These are phyloP conservation scores for Atalantia buxifolia DNA, from an alignment of 345 rosid genomes.

Conservation along the genomic window DNA sequence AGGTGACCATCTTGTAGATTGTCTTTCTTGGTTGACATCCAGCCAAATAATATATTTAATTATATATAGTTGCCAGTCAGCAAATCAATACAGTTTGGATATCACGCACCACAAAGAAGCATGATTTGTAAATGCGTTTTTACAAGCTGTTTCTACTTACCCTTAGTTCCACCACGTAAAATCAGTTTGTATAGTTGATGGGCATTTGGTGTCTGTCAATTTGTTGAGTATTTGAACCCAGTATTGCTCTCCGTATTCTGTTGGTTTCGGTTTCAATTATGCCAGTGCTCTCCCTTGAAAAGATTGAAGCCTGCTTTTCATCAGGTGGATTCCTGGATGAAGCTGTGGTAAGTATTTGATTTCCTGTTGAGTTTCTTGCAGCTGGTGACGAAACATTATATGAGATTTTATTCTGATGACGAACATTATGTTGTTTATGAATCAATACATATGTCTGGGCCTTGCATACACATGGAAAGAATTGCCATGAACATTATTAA, in stretches of 20 bases:
- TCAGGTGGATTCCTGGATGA: background rate
- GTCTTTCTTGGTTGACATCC: background rate
- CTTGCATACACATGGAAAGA: too few relatives aligned
- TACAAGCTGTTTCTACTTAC: background rate
- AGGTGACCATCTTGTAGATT: constrained; percentile 11
- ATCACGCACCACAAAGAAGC: constrained; percentile 4
- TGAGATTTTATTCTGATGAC: background rate
- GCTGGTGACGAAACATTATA: background rate
- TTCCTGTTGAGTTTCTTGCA: background rate
- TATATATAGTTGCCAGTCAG: background rate
- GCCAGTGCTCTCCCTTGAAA: background rate
- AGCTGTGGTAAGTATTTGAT: background rate
- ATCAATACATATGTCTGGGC: too few relatives aligned
- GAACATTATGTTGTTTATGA: too few relatives aligned
- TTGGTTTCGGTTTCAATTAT: too few relatives aligned
- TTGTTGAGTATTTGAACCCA: background rate
- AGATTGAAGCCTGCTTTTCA: background rate
- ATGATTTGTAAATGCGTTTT: background rate
- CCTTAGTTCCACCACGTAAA: background rate
- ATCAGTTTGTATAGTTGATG: constrained; percentile 16
- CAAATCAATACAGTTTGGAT: background rate
- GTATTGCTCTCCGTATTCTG: background rate
- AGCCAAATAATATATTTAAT: background rate
- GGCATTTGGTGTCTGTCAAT: background rate
- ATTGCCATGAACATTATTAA: too few relatives aligned